A percentile compares a stretch with the other conserved stretches of the same genome.
These are phyloP conservation scores for Naegleria fowleri DNA, from an alignment of 208 protist genomes.

Conservation along the genomic window DNA sequence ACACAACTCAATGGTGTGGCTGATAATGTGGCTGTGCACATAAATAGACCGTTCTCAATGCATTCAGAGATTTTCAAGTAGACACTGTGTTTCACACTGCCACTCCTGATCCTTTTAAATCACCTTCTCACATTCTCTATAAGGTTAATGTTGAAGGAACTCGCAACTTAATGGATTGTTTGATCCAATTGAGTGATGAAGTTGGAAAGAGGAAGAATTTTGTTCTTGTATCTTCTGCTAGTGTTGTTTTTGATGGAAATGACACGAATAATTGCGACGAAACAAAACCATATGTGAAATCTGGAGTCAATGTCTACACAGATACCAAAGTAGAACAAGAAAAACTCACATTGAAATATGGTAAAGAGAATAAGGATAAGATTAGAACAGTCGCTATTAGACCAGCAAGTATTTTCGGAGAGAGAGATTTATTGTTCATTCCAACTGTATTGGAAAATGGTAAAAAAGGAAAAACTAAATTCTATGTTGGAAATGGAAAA, in stretches of 20 bases:
- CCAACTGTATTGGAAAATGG: conserved; percentile 18
- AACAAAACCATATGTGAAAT: conserved; percentile 29
- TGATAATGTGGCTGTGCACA: neutral
- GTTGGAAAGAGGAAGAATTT: conserved; percentile 9
- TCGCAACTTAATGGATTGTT: conserved; percentile 26
- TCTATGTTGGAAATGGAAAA: conserved; percentile 33
- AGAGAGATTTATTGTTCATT: conserved; percentile 31
- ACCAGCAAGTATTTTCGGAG: conserved; percentile 41
- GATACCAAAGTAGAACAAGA: conserved; percentile 38
- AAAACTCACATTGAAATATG: conserved; percentile 30
- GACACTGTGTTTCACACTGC: conserved; percentile 25
- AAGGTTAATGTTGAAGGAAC: conserved; percentile 38
- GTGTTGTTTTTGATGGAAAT: conserved; percentile 36
- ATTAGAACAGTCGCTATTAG: conserved; percentile 36
- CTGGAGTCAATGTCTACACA: conserved; percentile 31
- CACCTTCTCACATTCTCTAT: conserved; percentile 10
- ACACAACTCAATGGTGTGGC: too few relatives aligned
- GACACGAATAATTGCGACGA: conserved; percentile 34
- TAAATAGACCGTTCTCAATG: neutral
- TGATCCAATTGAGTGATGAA: neutral
- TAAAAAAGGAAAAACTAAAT: conserved; percentile 29
- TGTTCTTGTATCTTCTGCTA: conserved; percentile 32
- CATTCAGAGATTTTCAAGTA: conserved; percentile 7
- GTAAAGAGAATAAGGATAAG: conserved; percentile 1
- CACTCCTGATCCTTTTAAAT: conserved; percentile 12